These are phyloP conservation scores for Vigna trinervia DNA, from an alignment of 306 rosid species.

Conservation along the genomic window DNA sequence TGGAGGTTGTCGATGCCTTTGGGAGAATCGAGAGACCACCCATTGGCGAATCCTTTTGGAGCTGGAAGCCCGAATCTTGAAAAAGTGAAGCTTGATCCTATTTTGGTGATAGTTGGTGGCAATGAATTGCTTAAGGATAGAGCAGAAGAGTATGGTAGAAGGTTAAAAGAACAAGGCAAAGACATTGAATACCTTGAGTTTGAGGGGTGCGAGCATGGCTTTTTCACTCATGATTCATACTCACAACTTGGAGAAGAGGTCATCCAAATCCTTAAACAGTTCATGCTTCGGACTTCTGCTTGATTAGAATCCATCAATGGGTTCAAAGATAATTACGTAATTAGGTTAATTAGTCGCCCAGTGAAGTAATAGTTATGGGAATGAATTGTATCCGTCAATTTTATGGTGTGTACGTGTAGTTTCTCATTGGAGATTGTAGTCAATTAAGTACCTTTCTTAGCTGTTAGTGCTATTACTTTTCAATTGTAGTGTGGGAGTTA, in stretches of 20 bases:
- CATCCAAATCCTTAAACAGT: slow-evolving; percentile 57
- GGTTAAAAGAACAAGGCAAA: slow-evolving; percentile 62
- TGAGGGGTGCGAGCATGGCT: slow-evolving; percentile 80
- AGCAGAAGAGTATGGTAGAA: slow-evolving; percentile 60
- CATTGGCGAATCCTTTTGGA: slow-evolving; percentile 86
- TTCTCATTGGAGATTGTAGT: slow-evolving; percentile 25
- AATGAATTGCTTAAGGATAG: slow-evolving; percentile 85
- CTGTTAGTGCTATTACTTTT: not conserved
- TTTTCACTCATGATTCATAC: slow-evolving; percentile 72
- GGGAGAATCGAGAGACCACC: slow-evolving; percentile 83
- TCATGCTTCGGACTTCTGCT: slow-evolving; percentile 58
- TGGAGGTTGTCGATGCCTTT: slow-evolving; percentile 87
- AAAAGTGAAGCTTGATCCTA: slow-evolving; percentile 59
- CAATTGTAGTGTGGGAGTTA: too few relatives aligned
- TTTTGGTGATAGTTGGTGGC: slow-evolving; percentile 75
- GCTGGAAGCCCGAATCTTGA: slow-evolving; percentile 55
- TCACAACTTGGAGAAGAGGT: slow-evolving; percentile 56
- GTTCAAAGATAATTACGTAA: not conserved
- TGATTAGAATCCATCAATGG: not conserved
- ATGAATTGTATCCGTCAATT: not conserved
- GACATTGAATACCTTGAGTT: slow-evolving; percentile 70
- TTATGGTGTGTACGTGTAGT: not conserved
- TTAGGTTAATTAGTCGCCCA: not conserved
- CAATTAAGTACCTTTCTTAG: not conserved
- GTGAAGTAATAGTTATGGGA: slow-evolving; percentile 20